These are phyloP conservation scores for Caloboletus inedulis DNA, from an alignment of 1,284 basidiomycete genomes.

Conservation along the genomic window DNA sequence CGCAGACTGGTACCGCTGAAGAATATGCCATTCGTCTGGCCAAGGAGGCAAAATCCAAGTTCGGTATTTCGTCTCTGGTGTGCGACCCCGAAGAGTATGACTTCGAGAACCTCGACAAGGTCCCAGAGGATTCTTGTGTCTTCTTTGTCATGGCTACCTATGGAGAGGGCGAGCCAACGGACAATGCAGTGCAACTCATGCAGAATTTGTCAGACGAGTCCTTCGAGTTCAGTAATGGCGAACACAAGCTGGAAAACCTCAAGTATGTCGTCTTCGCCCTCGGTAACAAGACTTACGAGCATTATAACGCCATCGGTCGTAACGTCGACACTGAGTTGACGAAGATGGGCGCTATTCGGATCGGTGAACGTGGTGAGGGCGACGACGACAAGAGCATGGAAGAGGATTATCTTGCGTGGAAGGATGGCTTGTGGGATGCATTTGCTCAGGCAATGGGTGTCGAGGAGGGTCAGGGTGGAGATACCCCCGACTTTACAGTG, in stretches of 20 bases:
- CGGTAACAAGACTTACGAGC: slow-evolving; percentile 94
- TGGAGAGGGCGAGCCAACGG: slow-evolving; percentile 98
- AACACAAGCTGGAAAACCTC: slow-evolving; percentile 76
- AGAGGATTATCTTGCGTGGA: slow-evolving; percentile 99
- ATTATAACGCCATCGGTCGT: slow-evolving; percentile 89
- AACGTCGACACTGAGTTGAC: slow-evolving; percentile 74
- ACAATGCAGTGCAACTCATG: slow-evolving; percentile 95
- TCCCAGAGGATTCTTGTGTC: slow-evolving; percentile 83
- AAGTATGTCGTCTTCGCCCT: slow-evolving; percentile 96
- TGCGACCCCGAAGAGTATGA: slow-evolving; percentile 98
- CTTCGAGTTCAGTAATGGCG: slow-evolving; percentile 83
- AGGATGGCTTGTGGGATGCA: slow-evolving; percentile 93
- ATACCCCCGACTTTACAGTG: slow-evolving; percentile 93
- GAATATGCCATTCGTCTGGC: slow-evolving; percentile 93
- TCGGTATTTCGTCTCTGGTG: slow-evolving; percentile 88
- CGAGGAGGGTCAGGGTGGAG: slow-evolving; percentile 94
- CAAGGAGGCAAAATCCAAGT: slow-evolving; percentile 93
- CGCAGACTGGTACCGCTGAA: slow-evolving; percentile 95
- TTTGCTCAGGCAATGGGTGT: slow-evolving; percentile 81
- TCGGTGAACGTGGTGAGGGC: slow-evolving; percentile 92
- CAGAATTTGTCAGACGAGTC: slow-evolving; percentile 86
- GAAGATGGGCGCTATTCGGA: slow-evolving; percentile 81
- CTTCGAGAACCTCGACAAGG: slow-evolving; percentile 90
- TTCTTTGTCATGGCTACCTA: slow-evolving; percentile 98
- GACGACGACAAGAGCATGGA: slow-evolving; percentile 99